Percentiles rank a stretch among this genome's conserved stretches.
These are phyloP conservation scores for Cladorrhinum samala DNA, from an alignment of 495 filamentous ascomycete genomes.

Conservation along the genomic window DNA sequence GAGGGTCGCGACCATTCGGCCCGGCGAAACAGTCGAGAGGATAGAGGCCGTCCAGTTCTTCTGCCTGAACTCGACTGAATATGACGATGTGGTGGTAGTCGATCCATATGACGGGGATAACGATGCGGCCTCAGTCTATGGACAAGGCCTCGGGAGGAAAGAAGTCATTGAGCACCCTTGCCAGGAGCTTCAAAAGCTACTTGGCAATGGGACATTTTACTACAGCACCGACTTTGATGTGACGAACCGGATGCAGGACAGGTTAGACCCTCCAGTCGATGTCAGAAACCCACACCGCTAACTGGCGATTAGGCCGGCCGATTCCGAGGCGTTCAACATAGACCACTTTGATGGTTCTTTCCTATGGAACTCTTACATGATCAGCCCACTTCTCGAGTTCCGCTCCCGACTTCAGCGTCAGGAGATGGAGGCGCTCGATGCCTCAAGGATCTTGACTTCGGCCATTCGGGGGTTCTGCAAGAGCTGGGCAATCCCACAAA, in stretches of 20 bases:
- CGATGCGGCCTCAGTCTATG: slow-evolving; percentile 49
- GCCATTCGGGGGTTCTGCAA: slow-evolving; percentile 89
- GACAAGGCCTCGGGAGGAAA: slow-evolving; percentile 51
- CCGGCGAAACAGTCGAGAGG: slow-evolving; percentile 80
- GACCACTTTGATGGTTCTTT: slow-evolving; percentile 83
- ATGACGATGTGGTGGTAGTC: slow-evolving; percentile 65
- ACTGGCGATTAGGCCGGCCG: slow-evolving; percentile 37
- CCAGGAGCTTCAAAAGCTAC: slow-evolving; percentile 78
- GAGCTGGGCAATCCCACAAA: slow-evolving; percentile 72
- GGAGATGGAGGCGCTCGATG: slow-evolving; percentile 71
- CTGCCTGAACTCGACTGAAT: slow-evolving; percentile 77
- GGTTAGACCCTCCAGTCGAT: slow-evolving; percentile 43
- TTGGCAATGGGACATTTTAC: slow-evolving; percentile 94
- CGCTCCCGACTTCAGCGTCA: slow-evolving; percentile 66
- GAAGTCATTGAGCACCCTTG: slow-evolving; percentile 83
- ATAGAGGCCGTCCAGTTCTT: slow-evolving; percentile 89
- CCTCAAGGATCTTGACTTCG: slow-evolving; percentile 81
- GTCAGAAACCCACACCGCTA: no score
- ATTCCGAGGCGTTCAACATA: slow-evolving; percentile 63
- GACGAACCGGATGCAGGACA: slow-evolving; percentile 86
- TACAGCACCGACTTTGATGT: slow-evolving; percentile 97
- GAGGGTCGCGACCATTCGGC: slow-evolving; percentile 73
- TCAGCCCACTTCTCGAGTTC: slow-evolving; percentile 82
- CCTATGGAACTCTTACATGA: slow-evolving; percentile 98
- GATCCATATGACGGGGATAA: slow-evolving; percentile 45